Evolutionary conservation across 257 asterid genomes (phyloP), one percentile per base, ranked within the genome.

Genomic region (Asclepias syriaca): DNA sequence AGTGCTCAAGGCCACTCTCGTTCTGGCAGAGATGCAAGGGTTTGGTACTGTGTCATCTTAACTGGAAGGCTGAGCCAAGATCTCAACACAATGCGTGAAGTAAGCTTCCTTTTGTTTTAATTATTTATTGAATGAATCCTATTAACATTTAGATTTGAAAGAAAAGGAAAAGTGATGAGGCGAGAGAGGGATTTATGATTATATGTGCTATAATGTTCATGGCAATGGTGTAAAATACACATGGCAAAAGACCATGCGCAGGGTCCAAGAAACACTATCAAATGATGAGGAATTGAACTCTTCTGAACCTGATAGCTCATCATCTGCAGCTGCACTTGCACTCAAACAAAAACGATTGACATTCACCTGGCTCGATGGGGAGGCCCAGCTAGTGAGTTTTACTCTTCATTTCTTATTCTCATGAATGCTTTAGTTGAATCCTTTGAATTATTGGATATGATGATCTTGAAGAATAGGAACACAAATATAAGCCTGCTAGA

Each of bases 311-410:
- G 92, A 91, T 60, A 64, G 77, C 45, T 24, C 43, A 55, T 85
- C 85, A 64, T 74, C 87, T 65, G 81, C 89, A 58, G 96, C 93
- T 51, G 85, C 79, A 58, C 53, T 72, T 70, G 96, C 98, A 67
- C 78, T 88, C 70, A 82, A 84, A 68, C 86, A 92, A 80, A 92
- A 84, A 79, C 87, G 99, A 40, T 80, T 95, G 77, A 84, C 96
- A 1, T 85, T 95, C 79, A 90, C 97, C 65, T 95, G 99, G 99
- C 92, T 95, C 65, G 99, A 95, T 57, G 99, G 99, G 69, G 99
- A 95, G 78, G 87, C 90, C 24, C 99, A 95, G 80, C 81, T 87
- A 16, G 99, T 95, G 73, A 85, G 86, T 73, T 49, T 46, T 45
- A 77, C 65, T 40, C 32, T 72, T 69, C 71, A 68, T 11, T 24